Percentiles rank a stretch among this genome's conserved stretches.
These are phyloP conservation scores for Przewalskia tangutica DNA, from an alignment of 257 asterid genomes.

Conservation along the genomic window DNA sequence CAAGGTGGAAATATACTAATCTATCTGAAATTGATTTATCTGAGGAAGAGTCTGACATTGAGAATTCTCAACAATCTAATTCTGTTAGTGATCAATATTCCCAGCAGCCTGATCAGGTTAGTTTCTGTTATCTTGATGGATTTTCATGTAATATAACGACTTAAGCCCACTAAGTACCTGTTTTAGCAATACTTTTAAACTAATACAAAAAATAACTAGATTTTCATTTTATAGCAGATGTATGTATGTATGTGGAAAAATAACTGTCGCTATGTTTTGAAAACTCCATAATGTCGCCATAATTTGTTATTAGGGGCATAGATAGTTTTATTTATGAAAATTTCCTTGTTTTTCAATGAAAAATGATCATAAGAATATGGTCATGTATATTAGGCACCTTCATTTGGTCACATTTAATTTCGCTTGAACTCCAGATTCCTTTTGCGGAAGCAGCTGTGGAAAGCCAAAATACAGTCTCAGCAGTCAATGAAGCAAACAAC, in stretches of 20 bases:
- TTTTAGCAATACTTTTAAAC: too few relatives aligned
- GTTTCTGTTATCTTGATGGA: not conserved
- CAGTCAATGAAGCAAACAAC: constrained; percentile 26
- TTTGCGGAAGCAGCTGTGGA: constrained; percentile 23
- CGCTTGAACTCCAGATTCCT: constrained; percentile 24
- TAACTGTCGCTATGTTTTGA: too few relatives aligned
- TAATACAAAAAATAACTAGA: too few relatives aligned
- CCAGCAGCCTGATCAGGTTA: constrained; percentile 38
- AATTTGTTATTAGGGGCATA: too few relatives aligned
- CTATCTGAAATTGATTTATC: constrained; percentile 21
- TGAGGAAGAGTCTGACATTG: constrained; percentile 28
- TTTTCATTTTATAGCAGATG: too few relatives aligned
- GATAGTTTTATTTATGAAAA: too few relatives aligned
- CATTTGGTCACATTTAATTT: not conserved
- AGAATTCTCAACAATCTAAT: constrained; percentile 34
- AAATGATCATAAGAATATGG: not conserved
- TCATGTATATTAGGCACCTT: not conserved
- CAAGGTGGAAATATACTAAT: constrained; percentile 7
- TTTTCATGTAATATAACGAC: not conserved
- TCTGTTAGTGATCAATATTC: constrained; percentile 7
- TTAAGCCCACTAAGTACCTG: too few relatives aligned
- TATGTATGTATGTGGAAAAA: too few relatives aligned
- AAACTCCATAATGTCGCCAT: too few relatives aligned
- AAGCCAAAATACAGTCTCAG: constrained; percentile 14
- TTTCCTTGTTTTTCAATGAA: too few relatives aligned